Evolutionary conservation across 2,329 filamentous ascomycete species (phyloP), one percentile per base, ranked within the genome.

Genomic region (Monilinia polystroma): DNA sequence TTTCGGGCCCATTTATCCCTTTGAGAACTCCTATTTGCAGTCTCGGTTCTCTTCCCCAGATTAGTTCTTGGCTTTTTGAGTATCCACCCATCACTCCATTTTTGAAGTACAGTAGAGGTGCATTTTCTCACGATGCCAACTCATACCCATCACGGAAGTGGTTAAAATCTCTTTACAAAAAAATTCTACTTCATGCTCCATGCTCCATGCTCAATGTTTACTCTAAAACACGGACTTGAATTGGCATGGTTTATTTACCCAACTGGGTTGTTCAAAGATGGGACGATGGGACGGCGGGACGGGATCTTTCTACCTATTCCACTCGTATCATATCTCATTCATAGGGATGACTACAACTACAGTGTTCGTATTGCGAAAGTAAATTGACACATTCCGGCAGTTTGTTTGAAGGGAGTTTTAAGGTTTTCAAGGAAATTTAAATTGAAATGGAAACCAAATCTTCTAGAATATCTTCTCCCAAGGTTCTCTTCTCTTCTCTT

Each of bases 31-130:
- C 57, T n/a, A 18, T 26, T 45, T 49, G 35, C n/a, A 38, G 45
- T 18, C 58, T 60, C 58, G 45, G 58, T 32, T 60, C 45, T 38
- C 58, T 60, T 60, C 58, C 58, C 58, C 58, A 45, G 58, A 60
- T 60, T 60, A 51, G 58, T 60, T 35, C 45, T 59, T 49, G 10
- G 29, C 6, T 47, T 18, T 51, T 23, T 26, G 20, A 60, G 45
- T 51, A 51, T 38, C 58, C 58, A 60, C 58, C 51, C 16, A 60
- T 29, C 49, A 51, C n/a, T 51, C 58, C 45, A 38, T 38, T 60
- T 60, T 60, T 38, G 45, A 51, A 60, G 14, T 51, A 29, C 5
- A 7, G 47, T 20, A 49, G 43, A 60, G 16, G 32, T 35, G 32
- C 18, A 47, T 49, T 51, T 26, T 51, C 58, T 60, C 45, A 51